Evolutionary conservation across 1,284 basidiomycete species (phyloP), one percentile per base, ranked within the genome.

Genomic region (Erythrobasidium hasegawianum): DNA sequence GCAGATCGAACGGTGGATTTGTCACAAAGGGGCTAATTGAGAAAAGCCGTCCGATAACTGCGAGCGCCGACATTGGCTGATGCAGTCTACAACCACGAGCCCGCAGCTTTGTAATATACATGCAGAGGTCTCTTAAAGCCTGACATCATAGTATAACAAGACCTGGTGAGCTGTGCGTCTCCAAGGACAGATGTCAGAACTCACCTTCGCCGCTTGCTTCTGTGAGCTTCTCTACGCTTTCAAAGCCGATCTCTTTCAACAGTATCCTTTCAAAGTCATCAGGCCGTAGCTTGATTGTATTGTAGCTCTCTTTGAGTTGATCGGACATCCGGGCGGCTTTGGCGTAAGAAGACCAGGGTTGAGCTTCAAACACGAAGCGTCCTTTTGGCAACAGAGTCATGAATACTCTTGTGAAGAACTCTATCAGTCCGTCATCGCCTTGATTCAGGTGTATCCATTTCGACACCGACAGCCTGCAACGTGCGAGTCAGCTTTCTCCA

Each of bases 361-460:
- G 89, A 0, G 88, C 85, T 73, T 91, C 89, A 1, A 91, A 79
- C 0, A 90, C 74, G 64, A 90, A 86, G 0, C 86, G 86, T 1
- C 74, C 71, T 2, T 83, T 84, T 0, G 81, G 77, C 18, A 76
- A 79, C 18, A 91, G 79, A 1, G 83, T 81, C n/a, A 76, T 72
- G 69, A 84, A 79, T 0, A 85, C 83, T 20, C 84, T 82, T 1
- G 74, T 76, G 72, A 91, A 90, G 75, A 90, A 89, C 0, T 69
- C 68, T 52, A 76, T 71, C 11, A 91, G 70, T 0, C 84, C 88
- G 0, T 82, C 81, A 71, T 91, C 89, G 11, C 87, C 87, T 9
- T 79, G 79, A 70, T 90, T 86, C 1, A 91, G 78, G 75, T 91
- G 89, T 26, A 91, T 88, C 89, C 89, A 91, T 76, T 90, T 91